Conservation (phyloP, 345 rosid species). For the Sisymbrium irio region DNA sequence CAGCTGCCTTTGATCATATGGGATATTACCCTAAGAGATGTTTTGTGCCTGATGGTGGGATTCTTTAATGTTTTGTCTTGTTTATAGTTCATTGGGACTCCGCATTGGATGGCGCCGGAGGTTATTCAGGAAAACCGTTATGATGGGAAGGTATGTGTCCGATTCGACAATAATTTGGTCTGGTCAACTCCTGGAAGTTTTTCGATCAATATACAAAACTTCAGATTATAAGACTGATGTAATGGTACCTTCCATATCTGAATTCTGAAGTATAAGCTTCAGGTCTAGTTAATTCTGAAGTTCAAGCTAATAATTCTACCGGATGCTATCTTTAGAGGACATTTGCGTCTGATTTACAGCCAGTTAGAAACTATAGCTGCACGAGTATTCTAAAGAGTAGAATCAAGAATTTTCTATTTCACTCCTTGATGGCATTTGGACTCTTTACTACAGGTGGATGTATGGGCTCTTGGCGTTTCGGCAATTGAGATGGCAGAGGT, state of each 20-base stretch:
- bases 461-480: constrained; percentile 99
- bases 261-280: not conserved
- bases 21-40: not conserved
- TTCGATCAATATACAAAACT: not conserved
- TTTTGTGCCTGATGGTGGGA: constrained; percentile 16
- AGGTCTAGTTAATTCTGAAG: not conserved
- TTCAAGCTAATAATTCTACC: not conserved
- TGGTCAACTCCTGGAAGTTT: constrained; percentile 3
- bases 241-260: not conserved
- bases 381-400: not conserved
- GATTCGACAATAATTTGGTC: not conserved
- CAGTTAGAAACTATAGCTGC: constrained; percentile 18
- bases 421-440: constrained; percentile 4
- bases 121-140: constrained; percentile 99
- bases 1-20: not conserved
- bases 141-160: constrained; percentile 86
- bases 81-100: constrained; percentile 95
- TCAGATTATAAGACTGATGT: constrained; percentile 1
- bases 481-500: constrained; percentile 99
- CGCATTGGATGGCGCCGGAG: constrained; percentile 99
- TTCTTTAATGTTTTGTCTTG: constrained; percentile 11
- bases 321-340: not conserved
- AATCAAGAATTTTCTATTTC: not conserved
- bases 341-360: not conserved
- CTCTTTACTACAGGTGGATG: constrained; percentile 75